Base-by-base conservation (phyloP, 2,329 filamentous ascomycete genomes). In the Nakataea oryzae region DNA sequence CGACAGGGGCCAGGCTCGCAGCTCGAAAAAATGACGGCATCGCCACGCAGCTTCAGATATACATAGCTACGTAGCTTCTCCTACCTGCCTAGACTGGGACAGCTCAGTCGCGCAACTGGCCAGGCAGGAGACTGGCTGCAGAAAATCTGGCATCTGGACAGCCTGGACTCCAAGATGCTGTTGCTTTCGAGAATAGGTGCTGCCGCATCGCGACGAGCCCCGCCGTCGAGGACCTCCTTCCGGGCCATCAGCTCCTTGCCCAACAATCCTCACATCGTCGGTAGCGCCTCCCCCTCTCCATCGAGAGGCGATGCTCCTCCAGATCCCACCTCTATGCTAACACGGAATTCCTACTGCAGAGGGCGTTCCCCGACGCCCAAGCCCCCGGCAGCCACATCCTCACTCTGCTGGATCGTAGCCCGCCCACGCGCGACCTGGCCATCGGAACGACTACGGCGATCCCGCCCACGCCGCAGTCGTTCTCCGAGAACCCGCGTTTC, bases 381-480 rank as follows among this genome's bases (percentile, higher is more conserved):
- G 70, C 76, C 1, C 75, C 78, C 1, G 74, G 76, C 54, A 74
- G 74, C 1, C 78, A 86, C 69, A 74, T 86, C 34, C 79, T 89
- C 32, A 83, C 82, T 55, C 82, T 84, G 65, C 82, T 89, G 63
- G 78, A 83, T 50, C 81, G 79, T 54, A 72, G 77, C 17, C 84
- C 85, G 2, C 85, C 86, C 0, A 81, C 75, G 4, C 70, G 75
- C 7, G 70, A 71, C 30, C 74, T 88, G 26, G 79, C 85, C 17
- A 82, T 89, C 64, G 86, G 86, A 59, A 83, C 78, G 2, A 82
- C 84, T 0, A 82, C 80, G 7, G 68, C 74, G 21, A 65, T 87
- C n/a, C 85, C 85, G 1, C 86, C 86, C 1, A 86, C 83, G 0
- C 84, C 86, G 3, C 73, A 76, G 54, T 81, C 83, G 27, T 86